A percentile compares a stretch with the other conserved stretches of the same genome.
These are phyloP conservation scores for Holtermannia corniformis DNA, from an alignment of 768 basidiomycete species.

Conservation along the genomic window DNA sequence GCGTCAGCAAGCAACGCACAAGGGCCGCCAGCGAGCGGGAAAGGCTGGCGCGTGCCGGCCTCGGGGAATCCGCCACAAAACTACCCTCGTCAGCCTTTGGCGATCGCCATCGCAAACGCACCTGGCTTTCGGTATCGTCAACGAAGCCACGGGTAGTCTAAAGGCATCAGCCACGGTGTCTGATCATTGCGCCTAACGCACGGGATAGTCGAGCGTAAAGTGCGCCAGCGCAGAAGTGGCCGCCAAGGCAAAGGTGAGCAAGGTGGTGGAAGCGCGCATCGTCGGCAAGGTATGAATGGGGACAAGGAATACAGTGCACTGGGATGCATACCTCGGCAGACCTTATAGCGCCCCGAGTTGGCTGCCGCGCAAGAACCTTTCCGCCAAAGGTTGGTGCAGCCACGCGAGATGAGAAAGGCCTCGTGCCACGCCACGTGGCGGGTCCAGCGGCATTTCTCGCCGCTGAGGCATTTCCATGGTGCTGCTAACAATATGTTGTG, in stretches of 20 bases:
- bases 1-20: slow-evolving; percentile 45
- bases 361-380: no score
- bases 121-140: slow-evolving; percentile 40
- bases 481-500: no score
- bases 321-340: no score
- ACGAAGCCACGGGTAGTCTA: slow-evolving; percentile 61
- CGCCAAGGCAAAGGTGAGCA: slow-evolving; percentile 41
- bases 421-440: no score
- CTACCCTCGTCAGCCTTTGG: slow-evolving; percentile 40
- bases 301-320: no score
- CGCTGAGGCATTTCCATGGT: no score
- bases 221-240: slow-evolving; percentile 54
- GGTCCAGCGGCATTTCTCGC: no score
- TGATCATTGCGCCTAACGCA: slow-evolving; percentile 3
- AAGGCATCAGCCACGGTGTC: not conserved
- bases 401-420: no score
- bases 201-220: slow-evolving; percentile 69
- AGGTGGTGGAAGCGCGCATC: slow-evolving; percentile 9
- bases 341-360: no score
- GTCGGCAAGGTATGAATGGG: no score
- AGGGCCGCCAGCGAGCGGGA: slow-evolving; percentile 58
- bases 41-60: slow-evolving; percentile 52
- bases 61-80: slow-evolving; percentile 65
- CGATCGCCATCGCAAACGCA: slow-evolving; percentile 22
- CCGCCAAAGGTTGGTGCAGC: no score